Base-by-base conservation (phyloP, 208 protist species). In the Trypanosoma melophagium region DNA sequence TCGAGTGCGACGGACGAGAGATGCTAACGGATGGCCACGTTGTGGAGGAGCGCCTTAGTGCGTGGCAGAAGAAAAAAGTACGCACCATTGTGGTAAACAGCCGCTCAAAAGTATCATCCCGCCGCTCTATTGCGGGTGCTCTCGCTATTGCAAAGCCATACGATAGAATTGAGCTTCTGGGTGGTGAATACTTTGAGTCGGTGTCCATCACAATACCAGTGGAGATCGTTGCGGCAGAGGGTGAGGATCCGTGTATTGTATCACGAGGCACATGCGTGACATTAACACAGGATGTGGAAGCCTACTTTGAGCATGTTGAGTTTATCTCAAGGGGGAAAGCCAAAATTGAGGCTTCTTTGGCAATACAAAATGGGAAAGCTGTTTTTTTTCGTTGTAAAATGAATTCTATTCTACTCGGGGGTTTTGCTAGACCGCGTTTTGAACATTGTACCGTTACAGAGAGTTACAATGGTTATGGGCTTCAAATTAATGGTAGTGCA, bases 61-160 rank as follows among this genome's bases (percentile, higher is more conserved):
- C 60, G 42, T 96, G 90, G 90, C 87, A 94, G 57, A 93, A 91
- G 40, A 92, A 92, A 58, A 92, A 87, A 47, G 90, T 96, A 0
- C 84, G 87, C 13, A 93, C 90, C 3, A 89, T 93, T 50, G 54
- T 93, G 17, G 90, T 96, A 42, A 96, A 93, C 49, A 62, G 81
- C 8, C 84, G 83, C 64, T 74, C 84, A 53, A 89, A 87, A 53
- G 74, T 66, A 14, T 49, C 77, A 1, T 68, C 74, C 12, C 71
- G 85, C 14, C 79, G 83, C 31, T 87, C 77, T 52, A 89, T 96
- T 65, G 56, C 69, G 0, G 70, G 69, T 28, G 90, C 87, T 47
- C 64, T 96, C 16, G 66, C 77, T 17, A 70, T 89, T n/a, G 90
- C 84, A 9, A 88, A 89, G 56, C 87, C 90, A 17, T 93, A 90